Percentiles rank a stretch among this genome's conserved stretches.
phyloP scores from a whole-genome alignment of 805 yeast genomes.

The Starmerella bombicola region DNA sequence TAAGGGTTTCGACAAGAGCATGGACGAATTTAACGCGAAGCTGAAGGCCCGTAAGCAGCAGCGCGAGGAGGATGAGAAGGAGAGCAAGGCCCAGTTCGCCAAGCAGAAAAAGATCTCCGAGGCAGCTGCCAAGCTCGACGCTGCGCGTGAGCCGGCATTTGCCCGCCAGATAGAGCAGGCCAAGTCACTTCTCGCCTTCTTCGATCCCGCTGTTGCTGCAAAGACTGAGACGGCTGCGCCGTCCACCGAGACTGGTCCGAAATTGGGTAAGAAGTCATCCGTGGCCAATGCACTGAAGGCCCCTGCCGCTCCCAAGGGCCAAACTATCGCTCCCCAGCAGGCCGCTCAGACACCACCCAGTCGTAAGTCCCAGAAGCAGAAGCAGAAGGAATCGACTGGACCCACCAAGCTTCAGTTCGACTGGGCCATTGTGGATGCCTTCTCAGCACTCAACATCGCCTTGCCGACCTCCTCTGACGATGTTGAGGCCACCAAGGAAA shows the following conservation, averaged over 20 bases:
- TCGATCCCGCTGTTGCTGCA: slow-evolving; percentile 44
- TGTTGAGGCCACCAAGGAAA: slow-evolving; percentile 48
- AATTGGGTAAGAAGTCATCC: background rate
- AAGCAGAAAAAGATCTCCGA: slow-evolving; percentile 45
- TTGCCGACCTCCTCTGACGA: slow-evolving; percentile 71
- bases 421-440: slow-evolving; percentile 62
- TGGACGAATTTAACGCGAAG: slow-evolving; percentile 64
- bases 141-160: slow-evolving; percentile 69
- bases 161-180: slow-evolving; percentile 64
- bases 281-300: slow-evolving; percentile 12
- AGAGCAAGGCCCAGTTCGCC: slow-evolving; percentile 41
- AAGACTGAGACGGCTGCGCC: slow-evolving; percentile 25
- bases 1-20: slow-evolving; percentile 52
- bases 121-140: slow-evolving; percentile 58
- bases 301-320: slow-evolving; percentile 1
- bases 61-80: slow-evolving; percentile 58
- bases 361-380: slow-evolving; percentile 39
- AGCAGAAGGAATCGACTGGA: slow-evolving; percentile 11
- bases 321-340: slow-evolving; percentile 3
- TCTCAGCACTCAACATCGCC: slow-evolving; percentile 61
- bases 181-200: slow-evolving; percentile 55
- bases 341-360: slow-evolving; percentile 29
- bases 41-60: slow-evolving; percentile 60
- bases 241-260: slow-evolving; percentile 22
- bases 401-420: slow-evolving; percentile 53